phyloP scores from a whole-genome alignment of 2,329 filamentous ascomycete species.

The Colletotrichum tofieldiae region DNA sequence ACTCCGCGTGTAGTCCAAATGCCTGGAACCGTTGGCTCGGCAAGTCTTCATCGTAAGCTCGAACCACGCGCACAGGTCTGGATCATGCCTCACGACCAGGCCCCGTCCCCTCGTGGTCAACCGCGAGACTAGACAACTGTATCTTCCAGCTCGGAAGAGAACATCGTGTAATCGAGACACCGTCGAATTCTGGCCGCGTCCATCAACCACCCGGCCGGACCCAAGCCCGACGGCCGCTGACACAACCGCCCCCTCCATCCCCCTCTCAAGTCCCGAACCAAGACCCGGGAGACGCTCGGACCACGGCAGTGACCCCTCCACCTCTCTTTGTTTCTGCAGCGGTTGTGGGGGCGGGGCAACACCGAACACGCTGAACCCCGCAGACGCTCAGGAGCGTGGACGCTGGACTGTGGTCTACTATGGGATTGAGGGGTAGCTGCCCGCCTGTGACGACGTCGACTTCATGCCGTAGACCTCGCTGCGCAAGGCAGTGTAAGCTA shows the following conservation, averaged over 20 bases:
- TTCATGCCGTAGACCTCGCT: neutral
- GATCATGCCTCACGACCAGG: too few species aligned
- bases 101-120: neutral
- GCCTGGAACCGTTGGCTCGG: neutral
- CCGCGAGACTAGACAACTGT: neutral
- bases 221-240: neutral
- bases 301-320: neutral
- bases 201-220: neutral
- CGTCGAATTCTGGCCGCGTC: neutral
- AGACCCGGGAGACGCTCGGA: slow-evolving; percentile 18
- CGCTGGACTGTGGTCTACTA: neutral
- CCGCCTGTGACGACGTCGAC: neutral
- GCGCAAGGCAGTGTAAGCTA: neutral
- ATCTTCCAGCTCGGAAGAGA: neutral
- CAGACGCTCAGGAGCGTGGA: too few species aligned
- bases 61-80: neutral
- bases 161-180: neutral
- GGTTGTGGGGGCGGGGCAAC: slow-evolving; percentile 31
- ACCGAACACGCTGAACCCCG: neutral
- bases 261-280: slow-evolving; percentile 25
- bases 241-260: neutral
- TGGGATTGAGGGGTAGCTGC: neutral
- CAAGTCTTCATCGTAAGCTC: neutral
- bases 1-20: too few species aligned
- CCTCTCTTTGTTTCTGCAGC: neutral